phyloP scores from a whole-genome alignment of 345 rosid species.

The Linum trigynum region DNA sequence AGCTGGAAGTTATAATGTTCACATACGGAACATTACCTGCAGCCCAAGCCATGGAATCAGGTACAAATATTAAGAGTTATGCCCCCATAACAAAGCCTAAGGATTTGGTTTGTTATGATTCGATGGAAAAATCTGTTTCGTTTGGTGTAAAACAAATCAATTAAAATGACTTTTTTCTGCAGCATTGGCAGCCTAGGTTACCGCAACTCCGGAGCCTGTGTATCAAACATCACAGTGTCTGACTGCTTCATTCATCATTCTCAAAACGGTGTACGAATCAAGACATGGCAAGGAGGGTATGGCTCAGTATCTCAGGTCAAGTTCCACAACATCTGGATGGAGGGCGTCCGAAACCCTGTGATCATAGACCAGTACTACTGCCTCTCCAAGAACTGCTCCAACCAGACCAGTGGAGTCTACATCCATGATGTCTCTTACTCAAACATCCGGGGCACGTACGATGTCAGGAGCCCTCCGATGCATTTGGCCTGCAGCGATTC shows the following conservation, averaged over 20 bases:
- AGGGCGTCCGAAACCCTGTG: conserved; percentile 20
- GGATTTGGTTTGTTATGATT: not conserved
- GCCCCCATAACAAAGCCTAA: not conserved
- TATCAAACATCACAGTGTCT: conserved; percentile 22
- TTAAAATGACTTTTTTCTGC: not conserved
- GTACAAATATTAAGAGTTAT: conserved; percentile 14
- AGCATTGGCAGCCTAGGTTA: conserved; percentile 37
- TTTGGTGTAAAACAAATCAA: not conserved
- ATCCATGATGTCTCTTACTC: conserved; percentile 59
- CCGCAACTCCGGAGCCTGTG: conserved; percentile 26
- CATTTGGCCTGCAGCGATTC: conserved; percentile 85
- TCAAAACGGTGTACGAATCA: conserved; percentile 29
- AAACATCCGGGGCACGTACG: conserved; percentile 83
- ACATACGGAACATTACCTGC: conserved; percentile 23
- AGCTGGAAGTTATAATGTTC: conserved; percentile 24
- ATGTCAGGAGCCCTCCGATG: conserved; percentile 72
- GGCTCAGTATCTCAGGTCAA: conserved; percentile 22
- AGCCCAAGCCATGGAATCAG: conserved; percentile 37
- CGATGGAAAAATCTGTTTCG: not conserved
- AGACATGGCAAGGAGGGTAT: conserved; percentile 36
- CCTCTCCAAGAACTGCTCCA: conserved; percentile 46
- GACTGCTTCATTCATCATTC: conserved; percentile 20
- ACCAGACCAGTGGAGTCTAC: conserved; percentile 67
- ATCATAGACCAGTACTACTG: conserved; percentile 32
- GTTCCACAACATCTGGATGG: conserved; percentile 27